These are phyloP conservation scores for Alternaria metachromatica DNA, from an alignment of 2,329 filamentous ascomycete species.

Conservation along the genomic window DNA sequence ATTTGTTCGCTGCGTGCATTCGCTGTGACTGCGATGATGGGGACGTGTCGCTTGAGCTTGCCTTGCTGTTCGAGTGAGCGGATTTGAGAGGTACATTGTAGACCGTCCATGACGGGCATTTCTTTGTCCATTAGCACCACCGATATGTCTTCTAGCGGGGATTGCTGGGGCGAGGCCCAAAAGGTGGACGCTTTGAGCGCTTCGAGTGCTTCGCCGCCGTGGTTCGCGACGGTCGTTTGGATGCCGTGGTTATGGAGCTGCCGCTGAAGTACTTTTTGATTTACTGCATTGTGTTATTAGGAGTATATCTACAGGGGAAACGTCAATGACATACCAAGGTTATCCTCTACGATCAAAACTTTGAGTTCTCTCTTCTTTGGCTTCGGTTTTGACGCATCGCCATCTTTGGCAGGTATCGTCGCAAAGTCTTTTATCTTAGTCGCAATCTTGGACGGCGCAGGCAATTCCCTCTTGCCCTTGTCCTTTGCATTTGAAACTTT, in stretches of 20 bases:
- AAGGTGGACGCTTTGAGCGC: constrained; percentile 52
- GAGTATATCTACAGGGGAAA: too few species aligned
- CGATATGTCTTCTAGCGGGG: constrained; percentile 26
- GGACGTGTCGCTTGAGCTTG: constrained; percentile 43
- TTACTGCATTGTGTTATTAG: constrained; percentile 44
- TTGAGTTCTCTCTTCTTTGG: constrained; percentile 30
- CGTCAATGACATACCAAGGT: constrained; percentile 35
- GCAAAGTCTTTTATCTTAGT: constrained; percentile 48
- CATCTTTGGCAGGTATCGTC: constrained; percentile 15
- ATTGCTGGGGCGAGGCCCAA: constrained; percentile 41
- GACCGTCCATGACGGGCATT: constrained; percentile 53
- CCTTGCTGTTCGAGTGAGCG: constrained; percentile 47
- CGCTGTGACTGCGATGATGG: constrained; percentile 52
- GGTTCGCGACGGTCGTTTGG: constrained; percentile 56
- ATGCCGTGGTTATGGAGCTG: constrained; percentile 58
- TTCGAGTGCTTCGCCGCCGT: constrained; percentile 58
- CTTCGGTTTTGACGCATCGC: constrained; percentile 11
- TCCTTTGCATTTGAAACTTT: constrained; percentile 43
- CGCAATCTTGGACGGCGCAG: constrained; percentile 6
- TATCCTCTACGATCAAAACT: constrained; percentile 54
- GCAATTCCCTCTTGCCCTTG: constrained; percentile 16
- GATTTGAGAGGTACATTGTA: constrained; percentile 48
- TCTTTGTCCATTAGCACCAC: constrained; percentile 51
- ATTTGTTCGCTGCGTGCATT: constrained; percentile 52
- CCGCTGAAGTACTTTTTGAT: constrained; percentile 58